Conservation (phyloP, 2,329 filamentous ascomycete genomes). For the Trichoderma pleuroti region DNA sequence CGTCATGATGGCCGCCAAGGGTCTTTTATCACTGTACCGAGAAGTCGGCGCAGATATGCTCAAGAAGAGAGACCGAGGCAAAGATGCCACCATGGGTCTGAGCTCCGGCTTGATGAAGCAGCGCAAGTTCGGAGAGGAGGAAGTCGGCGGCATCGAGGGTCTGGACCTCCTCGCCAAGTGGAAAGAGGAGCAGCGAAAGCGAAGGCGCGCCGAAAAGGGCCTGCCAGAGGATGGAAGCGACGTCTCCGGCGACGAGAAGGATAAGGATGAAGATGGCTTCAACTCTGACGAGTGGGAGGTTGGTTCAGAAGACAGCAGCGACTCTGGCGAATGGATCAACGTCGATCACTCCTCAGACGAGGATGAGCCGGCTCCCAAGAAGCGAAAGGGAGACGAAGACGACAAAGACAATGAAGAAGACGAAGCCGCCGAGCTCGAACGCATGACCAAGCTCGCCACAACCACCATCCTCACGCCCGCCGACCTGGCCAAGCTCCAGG, state of each 20-base stretch:
- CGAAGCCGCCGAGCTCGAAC: conserved; percentile 43
- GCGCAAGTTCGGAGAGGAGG: conserved; percentile 78
- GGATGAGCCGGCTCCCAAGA: conserved; percentile 62
- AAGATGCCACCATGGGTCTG: conserved; percentile 81
- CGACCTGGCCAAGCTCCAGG: conserved; percentile 89
- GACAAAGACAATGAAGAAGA: conserved; percentile 38
- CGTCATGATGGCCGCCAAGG: conserved; percentile 97
- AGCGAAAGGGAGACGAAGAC: conserved; percentile 34
- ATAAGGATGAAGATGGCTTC: conserved; percentile 52
- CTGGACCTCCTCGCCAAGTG: conserved; percentile 87
- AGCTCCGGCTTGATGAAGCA: conserved; percentile 71
- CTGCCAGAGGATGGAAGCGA: conserved; percentile 61
- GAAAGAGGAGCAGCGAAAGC: conserved; percentile 84
- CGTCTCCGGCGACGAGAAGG: conserved; percentile 53
- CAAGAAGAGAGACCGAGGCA: conserved; percentile 85
- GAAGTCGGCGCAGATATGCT: conserved; percentile 88
- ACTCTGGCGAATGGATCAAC: conserved; percentile 89
- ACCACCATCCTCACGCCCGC: conserved; percentile 92
- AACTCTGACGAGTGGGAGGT: conserved; percentile 60
- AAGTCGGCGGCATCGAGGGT: conserved; percentile 79
- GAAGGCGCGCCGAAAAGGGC: conserved; percentile 66
- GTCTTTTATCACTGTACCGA: conserved; percentile 82
- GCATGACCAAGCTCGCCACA: conserved; percentile 75
- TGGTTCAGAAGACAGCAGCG: conserved; percentile 56
- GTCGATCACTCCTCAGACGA: conserved; percentile 76